Conservation (phyloP, 169 alveolate species). For the Miamiensis avidus region DNA sequence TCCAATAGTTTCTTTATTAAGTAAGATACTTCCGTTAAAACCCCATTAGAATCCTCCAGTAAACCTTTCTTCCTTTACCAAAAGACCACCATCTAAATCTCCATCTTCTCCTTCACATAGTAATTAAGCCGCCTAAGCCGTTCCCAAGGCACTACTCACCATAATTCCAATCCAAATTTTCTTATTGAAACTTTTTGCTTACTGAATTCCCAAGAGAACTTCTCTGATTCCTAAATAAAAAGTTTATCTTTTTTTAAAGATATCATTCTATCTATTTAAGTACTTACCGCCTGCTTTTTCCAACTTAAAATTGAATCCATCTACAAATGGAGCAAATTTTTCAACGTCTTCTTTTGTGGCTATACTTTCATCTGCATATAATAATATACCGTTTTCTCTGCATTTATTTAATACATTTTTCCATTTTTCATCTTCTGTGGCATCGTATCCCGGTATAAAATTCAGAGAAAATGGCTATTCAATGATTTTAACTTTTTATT, state of each 20-base stretch:
- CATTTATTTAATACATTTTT: not conserved
- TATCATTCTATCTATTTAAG: no score
- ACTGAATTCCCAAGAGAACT: not conserved
- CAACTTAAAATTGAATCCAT: not conserved
- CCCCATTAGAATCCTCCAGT: slow-evolving; percentile 3
- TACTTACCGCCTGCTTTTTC: not conserved
- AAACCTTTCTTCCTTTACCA: not conserved
- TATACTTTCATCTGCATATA: not conserved
- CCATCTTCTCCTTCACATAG: not conserved
- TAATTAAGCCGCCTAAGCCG: not conserved
- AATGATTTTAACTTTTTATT: not conserved
- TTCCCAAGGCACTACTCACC: not conserved
- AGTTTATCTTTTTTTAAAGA: no score
- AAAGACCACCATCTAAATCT: not conserved
- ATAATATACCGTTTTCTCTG: not conserved
- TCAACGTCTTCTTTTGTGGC: not conserved
- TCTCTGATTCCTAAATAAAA: not conserved
- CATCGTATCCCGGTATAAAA: not conserved
- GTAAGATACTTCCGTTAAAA: not conserved
- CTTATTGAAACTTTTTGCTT: not conserved
- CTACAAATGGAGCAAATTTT: not conserved
- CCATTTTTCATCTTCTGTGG: not conserved
- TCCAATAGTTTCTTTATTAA: not conserved
- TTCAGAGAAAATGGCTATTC: not conserved
- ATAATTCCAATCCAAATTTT: not conserved